These are phyloP conservation scores for Aphanomyces astaci DNA, from an alignment of 352 stramenopile genomes.

Conservation along the genomic window DNA sequence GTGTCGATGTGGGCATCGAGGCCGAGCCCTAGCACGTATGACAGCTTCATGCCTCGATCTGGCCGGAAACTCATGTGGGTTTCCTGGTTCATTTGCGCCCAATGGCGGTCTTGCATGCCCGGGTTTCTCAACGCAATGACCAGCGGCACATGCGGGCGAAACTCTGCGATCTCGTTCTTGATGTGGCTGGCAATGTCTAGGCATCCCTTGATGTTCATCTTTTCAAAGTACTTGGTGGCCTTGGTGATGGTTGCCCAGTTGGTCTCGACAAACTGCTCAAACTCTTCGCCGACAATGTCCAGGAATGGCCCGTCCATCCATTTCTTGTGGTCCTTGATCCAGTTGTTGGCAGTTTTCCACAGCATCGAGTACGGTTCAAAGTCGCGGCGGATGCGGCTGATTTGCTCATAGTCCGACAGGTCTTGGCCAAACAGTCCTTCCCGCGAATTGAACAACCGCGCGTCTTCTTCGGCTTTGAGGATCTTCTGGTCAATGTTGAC, in stretches of 20 bases:
- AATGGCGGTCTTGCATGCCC: conserved; percentile 91
- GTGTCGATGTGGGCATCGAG: conserved; percentile 81
- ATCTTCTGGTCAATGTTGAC: conserved; percentile 85
- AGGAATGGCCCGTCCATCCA: conserved; percentile 90
- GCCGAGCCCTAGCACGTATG: conserved; percentile 76
- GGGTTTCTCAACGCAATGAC: conserved; percentile 85
- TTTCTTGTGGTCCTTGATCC: conserved; percentile 86
- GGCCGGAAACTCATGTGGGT: conserved; percentile 78
- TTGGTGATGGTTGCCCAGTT: conserved; percentile 85
- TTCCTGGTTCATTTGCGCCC: conserved; percentile 85
- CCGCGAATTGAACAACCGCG: conserved; percentile 86
- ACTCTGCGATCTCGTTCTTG: conserved; percentile 85
- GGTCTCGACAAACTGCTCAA: conserved; percentile 84
- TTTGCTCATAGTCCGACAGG: conserved; percentile 87
- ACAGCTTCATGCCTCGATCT: conserved; percentile 75
- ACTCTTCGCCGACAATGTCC: conserved; percentile 86
- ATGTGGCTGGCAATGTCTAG: conserved; percentile 82
- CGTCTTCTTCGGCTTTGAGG: conserved; percentile 79
- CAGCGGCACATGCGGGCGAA: conserved; percentile 85
- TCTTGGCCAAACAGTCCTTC: conserved; percentile 83
- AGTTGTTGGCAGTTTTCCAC: conserved; percentile 88
- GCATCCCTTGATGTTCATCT: conserved; percentile 75
- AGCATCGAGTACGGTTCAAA: conserved; percentile 93
- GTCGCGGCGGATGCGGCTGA: conserved; percentile 83
- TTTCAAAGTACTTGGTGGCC: conserved; percentile 90